phyloP scores from a whole-genome alignment of 106 monocot species.

The Dendrobium huoshanense region DNA sequence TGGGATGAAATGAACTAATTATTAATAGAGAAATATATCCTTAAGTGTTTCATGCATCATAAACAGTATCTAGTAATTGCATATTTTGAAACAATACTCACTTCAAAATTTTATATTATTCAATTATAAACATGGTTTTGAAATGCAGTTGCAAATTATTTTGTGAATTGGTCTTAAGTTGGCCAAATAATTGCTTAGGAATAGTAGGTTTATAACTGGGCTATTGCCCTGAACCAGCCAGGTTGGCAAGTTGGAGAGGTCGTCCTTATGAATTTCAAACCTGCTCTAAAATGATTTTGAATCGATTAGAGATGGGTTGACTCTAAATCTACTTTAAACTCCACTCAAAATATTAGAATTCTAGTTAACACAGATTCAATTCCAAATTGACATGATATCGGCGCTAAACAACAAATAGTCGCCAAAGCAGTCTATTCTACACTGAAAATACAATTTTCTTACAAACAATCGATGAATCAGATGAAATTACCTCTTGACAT shows the following conservation, averaged over 20 bases:
- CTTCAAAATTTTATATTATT: background rate
- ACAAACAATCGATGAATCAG: background rate
- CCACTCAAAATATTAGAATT: background rate
- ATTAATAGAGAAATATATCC: too few species aligned
- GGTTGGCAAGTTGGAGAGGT: background rate
- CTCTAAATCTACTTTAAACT: background rate
- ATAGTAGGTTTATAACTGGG: background rate
- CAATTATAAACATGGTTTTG: background rate
- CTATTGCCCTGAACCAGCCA: background rate
- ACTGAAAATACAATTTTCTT: background rate
- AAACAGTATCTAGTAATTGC: background rate
- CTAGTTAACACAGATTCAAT: background rate
- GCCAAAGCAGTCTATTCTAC: background rate
- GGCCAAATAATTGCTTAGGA: background rate
- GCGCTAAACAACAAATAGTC: background rate
- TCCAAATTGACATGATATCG: background rate
- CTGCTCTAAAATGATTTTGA: background rate
- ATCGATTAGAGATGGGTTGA: background rate
- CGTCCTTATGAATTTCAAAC: background rate
- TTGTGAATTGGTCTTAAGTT: background rate
- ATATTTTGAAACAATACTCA: background rate
- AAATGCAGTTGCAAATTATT: background rate
- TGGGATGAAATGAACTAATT: too few species aligned
- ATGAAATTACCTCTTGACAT: slow-evolving; percentile 72
- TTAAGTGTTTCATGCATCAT: background rate